phyloP scores from a whole-genome alignment of 768 basidiomycete species.

The Amanita molliuscula region DNA sequence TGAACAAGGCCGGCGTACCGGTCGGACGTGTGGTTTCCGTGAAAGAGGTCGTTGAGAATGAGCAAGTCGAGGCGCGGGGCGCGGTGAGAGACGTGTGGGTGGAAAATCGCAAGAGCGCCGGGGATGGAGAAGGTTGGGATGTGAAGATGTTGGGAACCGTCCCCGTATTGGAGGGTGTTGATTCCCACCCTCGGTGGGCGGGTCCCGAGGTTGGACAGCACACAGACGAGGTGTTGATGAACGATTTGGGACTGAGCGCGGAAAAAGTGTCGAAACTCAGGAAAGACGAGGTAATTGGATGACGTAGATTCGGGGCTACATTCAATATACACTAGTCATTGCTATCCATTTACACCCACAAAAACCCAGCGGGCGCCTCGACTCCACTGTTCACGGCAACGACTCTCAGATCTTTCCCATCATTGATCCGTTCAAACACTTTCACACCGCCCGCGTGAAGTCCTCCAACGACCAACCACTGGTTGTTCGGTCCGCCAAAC shows the following conservation, averaged over 20 bases:
- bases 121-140: constrained; percentile 34
- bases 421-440: constrained; percentile 55
- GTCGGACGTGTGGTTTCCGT: constrained; percentile 56
- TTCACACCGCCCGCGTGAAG: constrained; percentile 56
- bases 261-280: constrained; percentile 29
- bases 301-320: background rate
- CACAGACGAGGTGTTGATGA: constrained; percentile 37
- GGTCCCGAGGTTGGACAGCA: constrained; percentile 59
- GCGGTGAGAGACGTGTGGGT: constrained; percentile 53
- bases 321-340: background rate
- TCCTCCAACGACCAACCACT: constrained; percentile 59
- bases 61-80: constrained; percentile 45
- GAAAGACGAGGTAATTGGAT: constrained; percentile 33
- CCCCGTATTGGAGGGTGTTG: constrained; percentile 50
- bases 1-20: constrained; percentile 47
- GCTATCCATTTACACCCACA: constrained; percentile 26
- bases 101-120: constrained; percentile 14
- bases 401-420: constrained; percentile 43
- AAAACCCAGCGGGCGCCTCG: constrained; percentile 42
- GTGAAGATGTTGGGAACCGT: constrained; percentile 62
- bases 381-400: constrained; percentile 36
- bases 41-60: constrained; percentile 48
- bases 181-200: constrained; percentile 53
- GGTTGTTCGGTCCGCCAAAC: constrained; percentile 52
- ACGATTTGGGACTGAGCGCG: constrained; percentile 29